Evolutionary conservation across 192 early-diverging fungal species (phyloP).

Genomic region (Gigaspora rosea): DNA sequence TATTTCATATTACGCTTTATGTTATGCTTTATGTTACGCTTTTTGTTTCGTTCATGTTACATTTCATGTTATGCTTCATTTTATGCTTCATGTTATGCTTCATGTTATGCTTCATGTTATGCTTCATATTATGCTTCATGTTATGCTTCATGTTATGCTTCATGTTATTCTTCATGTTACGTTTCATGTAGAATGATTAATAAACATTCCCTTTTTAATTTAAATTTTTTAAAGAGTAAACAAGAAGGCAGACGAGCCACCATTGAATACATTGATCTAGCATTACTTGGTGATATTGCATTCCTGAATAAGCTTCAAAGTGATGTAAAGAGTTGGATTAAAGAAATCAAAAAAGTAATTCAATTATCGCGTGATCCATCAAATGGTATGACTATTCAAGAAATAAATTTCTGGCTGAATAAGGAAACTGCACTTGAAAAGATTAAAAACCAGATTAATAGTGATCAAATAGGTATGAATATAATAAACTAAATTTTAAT

Average conservation of each 20-base stretch:
- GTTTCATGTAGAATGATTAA: background rate
- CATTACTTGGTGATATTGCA: constrained; percentile 74
- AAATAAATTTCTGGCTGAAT: constrained; percentile 99
- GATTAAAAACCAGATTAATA: constrained; percentile 94
- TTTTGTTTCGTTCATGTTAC: too few species aligned
- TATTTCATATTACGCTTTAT: too few species aligned
- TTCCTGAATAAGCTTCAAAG: constrained; percentile 94
- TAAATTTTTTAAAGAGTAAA: constrained; percentile 51
- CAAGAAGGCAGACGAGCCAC: constrained; percentile 63
- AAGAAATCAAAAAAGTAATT: constrained; percentile 99
- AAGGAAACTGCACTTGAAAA: constrained; percentile 93
- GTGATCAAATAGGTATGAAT: constrained; percentile 71
- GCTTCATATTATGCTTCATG: too few species aligned
- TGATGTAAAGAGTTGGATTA: constrained; percentile 98
- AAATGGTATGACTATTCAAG: constrained; percentile 91
- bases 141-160: too few species aligned
- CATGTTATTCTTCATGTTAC: too few species aligned
- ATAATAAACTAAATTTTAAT: background rate
- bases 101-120: too few species aligned
- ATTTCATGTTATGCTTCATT: too few species aligned
- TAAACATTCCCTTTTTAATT: background rate
- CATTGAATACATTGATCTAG: constrained; percentile 72
- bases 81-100: too few species aligned
- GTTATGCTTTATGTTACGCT: too few species aligned
- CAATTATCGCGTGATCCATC: constrained; percentile 80